A percentile compares a stretch with the other conserved stretches of the same genome.
phyloP scores from a whole-genome alignment of 768 basidiomycete genomes.

The Plicaturopsis crispa region DNA sequence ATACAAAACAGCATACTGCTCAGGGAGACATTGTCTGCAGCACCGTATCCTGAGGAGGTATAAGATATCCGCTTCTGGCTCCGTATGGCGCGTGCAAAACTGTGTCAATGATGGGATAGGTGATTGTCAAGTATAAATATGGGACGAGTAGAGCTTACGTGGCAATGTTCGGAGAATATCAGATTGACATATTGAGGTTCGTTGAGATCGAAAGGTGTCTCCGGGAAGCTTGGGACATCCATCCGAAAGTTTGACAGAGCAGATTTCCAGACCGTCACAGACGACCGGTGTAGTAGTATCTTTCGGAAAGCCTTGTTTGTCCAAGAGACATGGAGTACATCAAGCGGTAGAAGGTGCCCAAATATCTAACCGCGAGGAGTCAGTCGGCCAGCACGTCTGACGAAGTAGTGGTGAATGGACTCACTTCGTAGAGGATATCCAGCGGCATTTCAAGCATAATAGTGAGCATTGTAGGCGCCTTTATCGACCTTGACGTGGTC shows the following conservation, averaged over 20 bases:
- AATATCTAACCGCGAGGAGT: no score
- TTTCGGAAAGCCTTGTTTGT: slow-evolving; percentile 26
- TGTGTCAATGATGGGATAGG: no score
- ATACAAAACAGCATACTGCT: no score
- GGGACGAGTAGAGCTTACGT: slow-evolving; percentile 16
- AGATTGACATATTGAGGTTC: slow-evolving; percentile 26
- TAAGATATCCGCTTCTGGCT: no score
- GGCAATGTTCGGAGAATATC: slow-evolving; percentile 25
- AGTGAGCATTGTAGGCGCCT: slow-evolving; percentile 15
- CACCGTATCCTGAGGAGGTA: no score
- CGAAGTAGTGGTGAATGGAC: no score
- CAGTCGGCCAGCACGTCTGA: no score
- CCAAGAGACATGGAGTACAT: slow-evolving; percentile 32
- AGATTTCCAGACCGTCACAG: slow-evolving; percentile 26
- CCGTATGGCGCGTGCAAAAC: no score
- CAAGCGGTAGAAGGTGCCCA: slow-evolving; percentile 26
- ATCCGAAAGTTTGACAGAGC: slow-evolving; percentile 21
- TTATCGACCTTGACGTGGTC: no score
- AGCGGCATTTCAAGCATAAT: slow-evolving; percentile 25
- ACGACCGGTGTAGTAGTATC: slow-evolving; percentile 19
- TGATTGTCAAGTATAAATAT: no score
- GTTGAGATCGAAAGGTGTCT: slow-evolving; percentile 22
- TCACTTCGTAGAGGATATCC: slow-evolving; percentile 27
- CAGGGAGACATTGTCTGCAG: no score
- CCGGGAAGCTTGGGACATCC: no score